Evolutionary conservation across 371 early-diverging fungal species (phyloP), one percentile per base, ranked within the genome.

Genomic region (Batkoa obscura): DNA sequence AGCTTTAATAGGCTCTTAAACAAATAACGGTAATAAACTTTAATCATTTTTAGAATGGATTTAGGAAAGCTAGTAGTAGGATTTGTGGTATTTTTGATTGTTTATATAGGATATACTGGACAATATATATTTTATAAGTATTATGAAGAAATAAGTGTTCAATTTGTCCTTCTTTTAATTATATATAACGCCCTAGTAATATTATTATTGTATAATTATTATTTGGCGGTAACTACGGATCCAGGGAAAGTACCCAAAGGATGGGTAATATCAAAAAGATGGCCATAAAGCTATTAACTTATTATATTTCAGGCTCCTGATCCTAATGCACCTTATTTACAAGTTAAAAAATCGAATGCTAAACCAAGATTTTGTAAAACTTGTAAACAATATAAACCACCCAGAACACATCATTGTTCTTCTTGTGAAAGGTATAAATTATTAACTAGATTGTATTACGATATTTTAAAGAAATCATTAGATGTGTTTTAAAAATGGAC

Each of bases 401-500:
- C 87, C 9, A 72, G 89, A 34, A 64, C 83, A 1, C 88, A 88
- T 68, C 90, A 90, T 63, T 90, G 90, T 64, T 70, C 80, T 12
- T 64, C 69, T 30, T 90, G 90, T 65, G 71, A 78, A 39, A 70
- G 74, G 58, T 67, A 60, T n/a, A n/a, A n/a, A n/a, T n/a, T n/a
- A n/a, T n/a, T n/a, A n/a, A n/a, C n/a, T n/a, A n/a, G n/a, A n/a
- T n/a, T n/a, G n/a, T n/a, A n/a, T n/a, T n/a, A n/a, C n/a, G n/a
- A n/a, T n/a, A n/a, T n/a, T n/a, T n/a, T n/a, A n/a, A n/a, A n/a
- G n/a, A n/a, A n/a, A n/a, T n/a, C n/a, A 23, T 10, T 51, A 62
- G 61, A 56, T 90, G 90, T 68, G 81, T 90, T 17, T 71, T 88
- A 35, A 88, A 88, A 65, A 86, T 88, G 88, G 90, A 90, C 57